A percentile compares a stretch with the other conserved stretches of the same genome.
Conservation (phyloP, 2,329 filamentous ascomycete genomes). For the Penicillium paneum region DNA sequence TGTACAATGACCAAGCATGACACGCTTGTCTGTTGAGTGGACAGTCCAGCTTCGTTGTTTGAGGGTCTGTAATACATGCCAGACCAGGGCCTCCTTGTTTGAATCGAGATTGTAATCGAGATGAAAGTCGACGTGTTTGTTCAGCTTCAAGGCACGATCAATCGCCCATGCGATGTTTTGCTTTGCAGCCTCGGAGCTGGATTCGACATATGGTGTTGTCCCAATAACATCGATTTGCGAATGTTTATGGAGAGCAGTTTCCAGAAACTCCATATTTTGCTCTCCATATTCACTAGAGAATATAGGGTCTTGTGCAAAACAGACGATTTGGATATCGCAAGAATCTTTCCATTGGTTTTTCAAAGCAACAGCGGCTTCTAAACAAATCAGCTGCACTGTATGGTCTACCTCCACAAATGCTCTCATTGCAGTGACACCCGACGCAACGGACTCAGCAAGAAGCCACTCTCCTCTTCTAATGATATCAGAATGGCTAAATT, state of each 20-base stretch:
- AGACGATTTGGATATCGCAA: conserved; percentile 64
- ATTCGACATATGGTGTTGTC: conserved; percentile 68
- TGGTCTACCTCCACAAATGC: conserved; percentile 70
- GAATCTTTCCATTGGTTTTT: conserved; percentile 53
- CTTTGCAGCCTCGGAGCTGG: conserved; percentile 46
- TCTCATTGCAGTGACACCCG: conserved; percentile 66
- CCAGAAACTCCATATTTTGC: conserved; percentile 52
- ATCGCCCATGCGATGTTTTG: conserved; percentile 64
- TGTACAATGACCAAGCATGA: conserved; percentile 67
- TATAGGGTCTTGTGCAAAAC: conserved; percentile 68
- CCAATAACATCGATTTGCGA: conserved; percentile 59
- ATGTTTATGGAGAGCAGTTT: conserved; percentile 39
- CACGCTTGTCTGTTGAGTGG: conserved; percentile 44
- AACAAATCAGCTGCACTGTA: conserved; percentile 56
- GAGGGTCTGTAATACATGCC: conserved; percentile 54
- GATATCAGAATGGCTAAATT: conserved; percentile 62
- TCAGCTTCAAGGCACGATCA: conserved; percentile 48
- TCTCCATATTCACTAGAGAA: conserved; percentile 56
- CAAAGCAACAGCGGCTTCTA: conserved; percentile 57
- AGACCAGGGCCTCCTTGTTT: conserved; percentile 50
- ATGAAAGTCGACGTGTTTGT: conserved; percentile 66
- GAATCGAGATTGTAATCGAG: conserved; percentile 66
- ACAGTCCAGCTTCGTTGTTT: conserved; percentile 50
- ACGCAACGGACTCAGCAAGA: conserved; percentile 60
- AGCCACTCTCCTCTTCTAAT: conserved; percentile 62